Evolutionary conservation across 805 yeast species (phyloP).

Genomic region (Candida nitratophila): DNA sequence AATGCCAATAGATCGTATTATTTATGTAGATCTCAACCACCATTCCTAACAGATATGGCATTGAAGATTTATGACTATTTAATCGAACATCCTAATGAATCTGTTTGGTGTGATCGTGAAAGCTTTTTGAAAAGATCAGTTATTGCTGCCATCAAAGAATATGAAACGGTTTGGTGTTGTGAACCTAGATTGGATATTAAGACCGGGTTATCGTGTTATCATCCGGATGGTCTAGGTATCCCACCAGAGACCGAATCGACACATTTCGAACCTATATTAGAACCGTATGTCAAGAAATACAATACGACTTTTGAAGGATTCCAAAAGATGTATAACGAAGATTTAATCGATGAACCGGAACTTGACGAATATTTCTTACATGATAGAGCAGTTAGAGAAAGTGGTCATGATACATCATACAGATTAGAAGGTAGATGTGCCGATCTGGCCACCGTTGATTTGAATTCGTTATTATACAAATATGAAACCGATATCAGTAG

Average conservation of each 20-base stretch:
- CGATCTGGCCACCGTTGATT: constrained; percentile 81
- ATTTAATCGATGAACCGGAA: constrained; percentile 63
- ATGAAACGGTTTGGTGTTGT: constrained; percentile 70
- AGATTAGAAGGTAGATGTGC: constrained; percentile 89
- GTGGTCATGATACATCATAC: constrained; percentile 93
- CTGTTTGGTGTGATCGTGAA: constrained; percentile 32
- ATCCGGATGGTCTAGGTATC: constrained; percentile 86
- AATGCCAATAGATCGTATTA: constrained; percentile 94
- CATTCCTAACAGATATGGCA: constrained; percentile 92
- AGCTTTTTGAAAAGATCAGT: constrained; percentile 61
- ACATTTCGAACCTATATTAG: constrained; percentile 70
- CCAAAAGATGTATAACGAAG: constrained; percentile 60
- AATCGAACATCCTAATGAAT: constrained; percentile 12
- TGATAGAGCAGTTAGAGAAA: constrained; percentile 92
- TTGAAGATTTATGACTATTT: constrained; percentile 56
- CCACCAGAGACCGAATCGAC: constrained; percentile 95
- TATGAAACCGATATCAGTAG: constrained; percentile 81
- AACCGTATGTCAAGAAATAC: constrained; percentile 63
- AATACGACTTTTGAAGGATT: constrained; percentile 53
- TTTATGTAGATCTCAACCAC: constrained; percentile 91
- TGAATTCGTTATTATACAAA: constrained; percentile 79
- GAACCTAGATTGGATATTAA: constrained; percentile 64
- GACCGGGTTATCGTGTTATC: constrained; percentile 83
- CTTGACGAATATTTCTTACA: constrained; percentile 84
- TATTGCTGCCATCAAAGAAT: constrained; percentile 80